Base-by-base conservation (phyloP, 2,329 filamentous ascomycete genomes). In the Tympanopsis confertula region DNA sequence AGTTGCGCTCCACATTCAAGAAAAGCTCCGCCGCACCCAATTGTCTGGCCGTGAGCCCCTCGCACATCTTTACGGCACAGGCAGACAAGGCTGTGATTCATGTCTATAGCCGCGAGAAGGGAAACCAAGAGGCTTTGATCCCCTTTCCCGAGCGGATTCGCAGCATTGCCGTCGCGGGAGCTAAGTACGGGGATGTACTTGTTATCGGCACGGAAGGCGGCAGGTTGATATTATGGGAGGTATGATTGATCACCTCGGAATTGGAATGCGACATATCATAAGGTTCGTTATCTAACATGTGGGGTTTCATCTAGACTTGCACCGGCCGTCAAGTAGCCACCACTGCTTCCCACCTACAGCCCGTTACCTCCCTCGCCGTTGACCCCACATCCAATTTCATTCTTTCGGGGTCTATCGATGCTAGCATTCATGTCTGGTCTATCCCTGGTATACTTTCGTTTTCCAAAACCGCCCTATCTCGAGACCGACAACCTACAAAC, bases 11-110 rank as follows among this genome's bases (percentile, higher is more conserved):
- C 44, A 62, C 68, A 41, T 77, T 74, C 61, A 81, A 80, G 60
- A 81, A 78, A 54, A 77, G 71, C 58, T 70, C 71, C 28, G 70
- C 71, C 14, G 57, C 65, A 18, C 56, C 63, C 39, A 74, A 78
- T 52, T 73, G 73, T 48, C 58, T 80, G 41, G 74, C 74, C 7
- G 62, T 76, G 44, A 78, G 65, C 54, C 55, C 58, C 38, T 68
- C 66, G 19, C 76, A 81, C 50, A 59, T 81, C 36, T 81, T 78
- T 50, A 69, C 74, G 5, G 76, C 74, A 2, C 76, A 81, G 51
- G 57, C 65, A 5, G 74, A 74, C 33, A 80, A 78, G 51, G 74
- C 74, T 2, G 71, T 78, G n/a, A 61, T 81, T 1, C 69, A 80
- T 58, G 74, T 81, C 30, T 81, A 80, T 53, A 75, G 58, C 45